These are phyloP conservation scores for Trametes hirsuta DNA, from an alignment of 1,284 basidiomycete species.

Conservation along the genomic window DNA sequence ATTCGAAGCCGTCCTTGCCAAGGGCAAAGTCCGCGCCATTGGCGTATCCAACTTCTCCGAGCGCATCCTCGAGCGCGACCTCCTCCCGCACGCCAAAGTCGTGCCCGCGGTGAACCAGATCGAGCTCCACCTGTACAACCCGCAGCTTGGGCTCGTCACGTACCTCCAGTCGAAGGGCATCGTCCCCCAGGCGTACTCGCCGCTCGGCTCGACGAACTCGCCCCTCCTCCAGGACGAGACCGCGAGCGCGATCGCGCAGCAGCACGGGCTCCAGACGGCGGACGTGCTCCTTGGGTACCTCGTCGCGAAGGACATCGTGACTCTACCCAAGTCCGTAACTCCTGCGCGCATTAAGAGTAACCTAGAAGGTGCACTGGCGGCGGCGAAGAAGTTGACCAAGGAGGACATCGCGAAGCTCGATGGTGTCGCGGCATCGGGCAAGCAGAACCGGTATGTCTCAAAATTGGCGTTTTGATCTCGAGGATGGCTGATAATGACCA, in stretches of 20 bases:
- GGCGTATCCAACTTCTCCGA: slow-evolving; percentile 64
- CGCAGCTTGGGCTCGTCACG: slow-evolving; percentile 69
- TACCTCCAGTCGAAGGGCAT: slow-evolving; percentile 76
- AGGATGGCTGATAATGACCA: background rate
- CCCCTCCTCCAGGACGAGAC: slow-evolving; percentile 75
- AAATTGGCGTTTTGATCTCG: slow-evolving; percentile 3
- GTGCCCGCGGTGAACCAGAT: slow-evolving; percentile 60
- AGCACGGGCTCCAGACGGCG: slow-evolving; percentile 59
- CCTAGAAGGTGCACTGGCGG: slow-evolving; percentile 54
- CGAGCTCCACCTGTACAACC: slow-evolving; percentile 79
- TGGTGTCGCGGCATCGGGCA: slow-evolving; percentile 67
- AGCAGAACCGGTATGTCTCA: slow-evolving; percentile 59
- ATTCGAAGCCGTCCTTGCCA: slow-evolving; percentile 76
- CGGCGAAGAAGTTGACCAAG: slow-evolving; percentile 52
- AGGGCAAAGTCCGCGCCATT: slow-evolving; percentile 61
- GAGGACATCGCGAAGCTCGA: slow-evolving; percentile 70
- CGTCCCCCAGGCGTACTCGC: slow-evolving; percentile 81
- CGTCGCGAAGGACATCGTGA: slow-evolving; percentile 66
- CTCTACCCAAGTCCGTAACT: slow-evolving; percentile 80
- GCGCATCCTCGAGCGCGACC: slow-evolving; percentile 42
- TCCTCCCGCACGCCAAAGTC: slow-evolving; percentile 50
- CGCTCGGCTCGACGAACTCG: slow-evolving; percentile 75
- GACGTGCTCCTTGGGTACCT: slow-evolving; percentile 74
- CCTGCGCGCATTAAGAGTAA: slow-evolving; percentile 75
- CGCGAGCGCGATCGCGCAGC: slow-evolving; percentile 65